Percentiles rank a stretch among this genome's conserved stretches.
Conservation (phyloP, 192 early-diverging fungal species). For the Umbelopsis isabellina region DNA sequence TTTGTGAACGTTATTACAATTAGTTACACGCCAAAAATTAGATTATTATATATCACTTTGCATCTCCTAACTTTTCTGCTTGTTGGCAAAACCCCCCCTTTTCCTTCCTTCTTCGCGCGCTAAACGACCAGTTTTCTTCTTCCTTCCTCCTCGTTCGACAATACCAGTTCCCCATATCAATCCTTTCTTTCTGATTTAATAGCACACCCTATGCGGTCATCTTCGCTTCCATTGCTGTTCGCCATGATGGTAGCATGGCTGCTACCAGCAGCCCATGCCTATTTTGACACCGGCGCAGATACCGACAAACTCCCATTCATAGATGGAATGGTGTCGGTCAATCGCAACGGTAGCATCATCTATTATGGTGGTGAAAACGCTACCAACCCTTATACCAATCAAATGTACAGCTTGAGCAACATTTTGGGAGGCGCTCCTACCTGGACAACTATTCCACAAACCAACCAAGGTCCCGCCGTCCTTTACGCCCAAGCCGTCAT, state of each 20-base stretch:
- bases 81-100: not conserved
- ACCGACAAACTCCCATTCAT: slow-evolving; percentile 29
- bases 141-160: not conserved
- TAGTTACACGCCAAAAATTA: slow-evolving; percentile 18
- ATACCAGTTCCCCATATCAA: not conserved
- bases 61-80: not conserved
- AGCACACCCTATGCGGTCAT: slow-evolving; percentile 7
- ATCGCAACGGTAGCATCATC: slow-evolving; percentile 22
- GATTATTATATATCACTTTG: not conserved
- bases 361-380: slow-evolving; percentile 32
- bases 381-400: slow-evolving; percentile 22
- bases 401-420: slow-evolving; percentile 28
- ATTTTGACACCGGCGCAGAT: slow-evolving; percentile 27
- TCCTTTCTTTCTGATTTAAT: not conserved
- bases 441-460: slow-evolving; percentile 24
- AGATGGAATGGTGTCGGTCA: slow-evolving; percentile 30
- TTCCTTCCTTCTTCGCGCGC: not conserved
- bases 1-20: not conserved
- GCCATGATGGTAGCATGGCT: slow-evolving; percentile 27
- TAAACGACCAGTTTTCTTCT: not conserved
- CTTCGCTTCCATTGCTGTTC: slow-evolving; percentile 17
- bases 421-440: slow-evolving; percentile 11
- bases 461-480: slow-evolving; percentile 5
- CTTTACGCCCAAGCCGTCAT: slow-evolving; percentile 23
- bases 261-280: slow-evolving; percentile 19